A percentile compares a stretch with the other conserved stretches of the same genome.
phyloP scores from a whole-genome alignment of 805 yeast species.

The Candida tibetensis region DNA sequence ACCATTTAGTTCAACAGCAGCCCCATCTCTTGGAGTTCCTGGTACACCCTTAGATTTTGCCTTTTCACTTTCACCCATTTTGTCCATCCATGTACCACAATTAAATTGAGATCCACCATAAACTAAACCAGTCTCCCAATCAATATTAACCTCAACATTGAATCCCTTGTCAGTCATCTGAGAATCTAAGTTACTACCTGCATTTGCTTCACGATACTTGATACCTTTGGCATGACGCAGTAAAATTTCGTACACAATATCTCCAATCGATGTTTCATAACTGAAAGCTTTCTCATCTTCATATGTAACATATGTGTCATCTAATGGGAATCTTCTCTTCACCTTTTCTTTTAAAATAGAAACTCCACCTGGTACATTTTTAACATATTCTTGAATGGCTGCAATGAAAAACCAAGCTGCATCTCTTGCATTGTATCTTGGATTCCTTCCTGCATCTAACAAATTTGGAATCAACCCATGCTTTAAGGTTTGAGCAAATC shows the following conservation, averaged over 20 bases:
- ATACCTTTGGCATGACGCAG: constrained; percentile 89
- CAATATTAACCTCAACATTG: constrained; percentile 74
- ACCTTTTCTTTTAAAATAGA: constrained; percentile 68
- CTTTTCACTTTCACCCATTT: constrained; percentile 90
- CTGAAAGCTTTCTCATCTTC: constrained; percentile 76
- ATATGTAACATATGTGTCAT: constrained; percentile 70
- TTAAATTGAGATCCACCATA: constrained; percentile 90
- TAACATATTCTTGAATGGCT: constrained; percentile 79
- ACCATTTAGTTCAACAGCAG: constrained; percentile 90
- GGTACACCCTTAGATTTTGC: constrained; percentile 91
- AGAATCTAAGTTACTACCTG: constrained; percentile 82
- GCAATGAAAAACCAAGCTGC: constrained; percentile 95
- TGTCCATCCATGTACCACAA: constrained; percentile 99
- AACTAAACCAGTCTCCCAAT: constrained; percentile 85
- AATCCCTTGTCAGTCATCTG: constrained; percentile 94
- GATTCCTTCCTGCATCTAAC: constrained; percentile 89
- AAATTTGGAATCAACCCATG: constrained; percentile 95
- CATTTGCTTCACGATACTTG: constrained; percentile 89
- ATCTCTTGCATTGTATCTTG: constrained; percentile 93
- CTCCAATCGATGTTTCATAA: constrained; percentile 66
- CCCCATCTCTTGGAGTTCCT: constrained; percentile 97
- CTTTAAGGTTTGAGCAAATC: constrained; percentile 86
- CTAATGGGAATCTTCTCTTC: constrained; percentile 81
- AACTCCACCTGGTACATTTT: constrained; percentile 65
- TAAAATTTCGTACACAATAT: constrained; percentile 77